Conservation (phyloP, 805 yeast genomes). For the Metschnikowia rubicola region DNA sequence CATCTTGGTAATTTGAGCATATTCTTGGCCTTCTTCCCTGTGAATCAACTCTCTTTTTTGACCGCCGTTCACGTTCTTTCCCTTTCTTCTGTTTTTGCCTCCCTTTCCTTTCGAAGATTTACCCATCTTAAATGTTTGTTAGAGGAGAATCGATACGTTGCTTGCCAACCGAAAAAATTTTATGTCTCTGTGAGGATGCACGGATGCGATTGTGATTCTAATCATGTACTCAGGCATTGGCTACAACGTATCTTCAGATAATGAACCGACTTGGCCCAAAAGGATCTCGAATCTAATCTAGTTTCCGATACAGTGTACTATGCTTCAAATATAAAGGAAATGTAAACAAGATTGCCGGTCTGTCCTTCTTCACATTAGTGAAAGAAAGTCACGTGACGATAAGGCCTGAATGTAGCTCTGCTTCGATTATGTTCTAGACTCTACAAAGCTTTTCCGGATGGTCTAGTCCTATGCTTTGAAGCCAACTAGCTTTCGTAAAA, state of each 20-base stretch:
- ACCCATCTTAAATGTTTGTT: constrained; percentile 50
- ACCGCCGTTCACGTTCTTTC: constrained; percentile 88
- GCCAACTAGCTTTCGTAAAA: not conserved
- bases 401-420: too few species aligned
- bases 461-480: too few species aligned
- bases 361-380: too few species aligned
- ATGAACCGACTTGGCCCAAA: too few species aligned
- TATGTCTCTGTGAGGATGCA: constrained; percentile 7
- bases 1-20: constrained; percentile 97
- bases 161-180: constrained; percentile 6
- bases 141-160: not conserved
- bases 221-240: constrained; percentile 5
- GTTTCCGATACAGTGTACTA: too few species aligned
- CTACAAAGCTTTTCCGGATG: too few species aligned
- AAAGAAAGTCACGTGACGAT: too few species aligned
- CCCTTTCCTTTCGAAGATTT: constrained; percentile 77
- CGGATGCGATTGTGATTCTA: constrained; percentile 7
- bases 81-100: constrained; percentile 96
- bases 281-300: too few species aligned
- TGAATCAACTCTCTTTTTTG: constrained; percentile 91
- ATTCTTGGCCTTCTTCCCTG: constrained; percentile 97
- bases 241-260: not conserved
- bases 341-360: too few species aligned
- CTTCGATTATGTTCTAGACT: too few species aligned
- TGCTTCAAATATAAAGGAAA: too few species aligned